Conservation (phyloP, 306 rosid species). For the Cucumis cinereus region DNA sequence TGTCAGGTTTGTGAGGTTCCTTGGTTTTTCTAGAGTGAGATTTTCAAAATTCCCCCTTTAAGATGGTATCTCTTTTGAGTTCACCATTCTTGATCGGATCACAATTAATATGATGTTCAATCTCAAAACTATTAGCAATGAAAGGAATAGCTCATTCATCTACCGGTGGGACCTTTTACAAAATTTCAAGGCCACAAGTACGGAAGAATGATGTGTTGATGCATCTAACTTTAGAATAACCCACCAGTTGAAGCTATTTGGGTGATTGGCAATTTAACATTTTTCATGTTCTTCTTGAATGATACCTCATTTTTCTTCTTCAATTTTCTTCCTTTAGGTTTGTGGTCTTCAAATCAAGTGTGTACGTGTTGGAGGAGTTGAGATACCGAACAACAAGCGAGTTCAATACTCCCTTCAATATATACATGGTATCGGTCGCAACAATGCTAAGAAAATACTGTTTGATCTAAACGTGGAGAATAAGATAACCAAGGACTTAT, state of each 20-base stretch:
- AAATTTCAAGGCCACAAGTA: neutral
- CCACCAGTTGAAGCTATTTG: too few relatives aligned
- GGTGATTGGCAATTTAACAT: neutral
- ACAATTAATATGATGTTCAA: too few relatives aligned
- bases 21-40: too few relatives aligned
- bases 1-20: too few relatives aligned
- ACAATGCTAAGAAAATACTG: constrained; percentile 44
- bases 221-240: too few relatives aligned
- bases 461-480: constrained; percentile 57
- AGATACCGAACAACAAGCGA: constrained; percentile 82
- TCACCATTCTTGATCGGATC: too few relatives aligned
- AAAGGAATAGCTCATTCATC: too few relatives aligned
- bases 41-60: too few relatives aligned
- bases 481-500: constrained; percentile 73
- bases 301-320: constrained; percentile 1
- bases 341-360: constrained; percentile 49
- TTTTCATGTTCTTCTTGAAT: neutral
- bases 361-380: constrained; percentile 82
- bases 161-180: neutral
- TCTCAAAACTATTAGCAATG: too few relatives aligned
- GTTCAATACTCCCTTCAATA: constrained; percentile 76
- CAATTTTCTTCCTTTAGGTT: constrained; percentile 12
- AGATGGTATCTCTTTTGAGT: too few relatives aligned
- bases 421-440: constrained; percentile 86
- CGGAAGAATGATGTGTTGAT: too few relatives aligned